phyloP scores from a whole-genome alignment of 306 rosid genomes.

The Gillenia trifoliata region DNA sequence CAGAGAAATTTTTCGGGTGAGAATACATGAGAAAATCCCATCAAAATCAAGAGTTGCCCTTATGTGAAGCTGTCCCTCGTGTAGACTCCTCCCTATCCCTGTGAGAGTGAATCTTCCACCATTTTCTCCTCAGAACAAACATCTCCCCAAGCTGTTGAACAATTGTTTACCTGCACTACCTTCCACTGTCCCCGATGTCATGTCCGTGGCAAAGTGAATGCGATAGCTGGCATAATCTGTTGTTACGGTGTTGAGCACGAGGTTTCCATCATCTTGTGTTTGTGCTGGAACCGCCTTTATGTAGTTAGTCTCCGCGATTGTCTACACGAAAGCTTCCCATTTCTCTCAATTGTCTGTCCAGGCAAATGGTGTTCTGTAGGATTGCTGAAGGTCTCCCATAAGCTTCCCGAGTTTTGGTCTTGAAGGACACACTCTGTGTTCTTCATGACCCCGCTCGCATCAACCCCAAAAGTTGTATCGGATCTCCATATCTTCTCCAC shows the following conservation, averaged over 20 bases:
- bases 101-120: background rate
- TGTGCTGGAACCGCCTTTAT: constrained; percentile 20
- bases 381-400: constrained; percentile 39
- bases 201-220: background rate
- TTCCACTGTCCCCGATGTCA: background rate
- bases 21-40: constrained; percentile 37
- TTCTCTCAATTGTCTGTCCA: constrained; percentile 23
- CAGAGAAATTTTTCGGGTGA: constrained; percentile 22
- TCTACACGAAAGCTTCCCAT: constrained; percentile 16
- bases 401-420: background rate
- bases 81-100: background rate
- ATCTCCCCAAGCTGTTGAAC: constrained; percentile 35
- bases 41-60: constrained; percentile 48
- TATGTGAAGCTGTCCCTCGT: constrained; percentile 6
- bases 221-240: background rate
- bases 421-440: constrained; percentile 15
- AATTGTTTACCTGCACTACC: constrained; percentile 25
- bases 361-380: constrained; percentile 57
- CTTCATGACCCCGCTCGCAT: background rate
- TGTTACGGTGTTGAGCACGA: constrained; percentile 11
- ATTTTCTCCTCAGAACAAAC: constrained; percentile 27
- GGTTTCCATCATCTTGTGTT: background rate
- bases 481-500: constrained; percentile 8
- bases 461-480: background rate
- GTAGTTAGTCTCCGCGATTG: constrained; percentile 23